Evolutionary conservation across 2,329 filamentous ascomycete species (phyloP).

Genomic region (Xylariales sp.): DNA sequence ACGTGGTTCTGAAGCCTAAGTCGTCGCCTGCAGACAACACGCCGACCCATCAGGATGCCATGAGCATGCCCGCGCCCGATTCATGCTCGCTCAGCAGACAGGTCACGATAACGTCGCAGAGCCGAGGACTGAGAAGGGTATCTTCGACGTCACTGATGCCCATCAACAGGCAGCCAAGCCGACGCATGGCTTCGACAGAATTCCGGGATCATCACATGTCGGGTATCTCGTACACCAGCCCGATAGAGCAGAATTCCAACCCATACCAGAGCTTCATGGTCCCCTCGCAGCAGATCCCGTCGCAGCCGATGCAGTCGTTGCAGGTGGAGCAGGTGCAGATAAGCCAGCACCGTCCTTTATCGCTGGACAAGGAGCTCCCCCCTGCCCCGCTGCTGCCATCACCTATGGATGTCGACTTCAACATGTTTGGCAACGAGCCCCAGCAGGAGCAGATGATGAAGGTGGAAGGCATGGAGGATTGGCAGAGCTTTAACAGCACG

Average conservation of each 20-base stretch:
- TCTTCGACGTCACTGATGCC: constrained; percentile 11
- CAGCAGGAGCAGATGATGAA: background rate
- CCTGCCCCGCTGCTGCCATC: constrained; percentile 10
- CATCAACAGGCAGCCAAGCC: constrained; percentile 8
- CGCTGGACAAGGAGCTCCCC: constrained; percentile 12
- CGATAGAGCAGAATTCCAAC: constrained; percentile 6
- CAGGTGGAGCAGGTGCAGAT: constrained; percentile 9
- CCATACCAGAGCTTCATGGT: constrained; percentile 10
- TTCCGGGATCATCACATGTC: constrained; percentile 8
- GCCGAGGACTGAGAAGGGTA: constrained; percentile 9
- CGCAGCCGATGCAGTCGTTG: constrained; percentile 8
- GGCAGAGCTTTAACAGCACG: constrained; percentile 10
- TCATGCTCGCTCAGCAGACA: constrained; percentile 5
- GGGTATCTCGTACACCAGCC: constrained; percentile 3
- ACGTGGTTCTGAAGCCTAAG: constrained; percentile 24
- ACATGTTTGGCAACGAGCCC: constrained; percentile 8
- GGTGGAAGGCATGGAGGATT: constrained; percentile 8
- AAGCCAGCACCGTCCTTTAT: constrained; percentile 8
- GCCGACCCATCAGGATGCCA: constrained; percentile 1
- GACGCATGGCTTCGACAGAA: constrained; percentile 8
- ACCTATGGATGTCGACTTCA: constrained; percentile 12
- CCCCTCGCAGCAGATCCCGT: constrained; percentile 9
- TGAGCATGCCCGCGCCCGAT: constrained; percentile 4
- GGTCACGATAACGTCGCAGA: constrained; percentile 9
- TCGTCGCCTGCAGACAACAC: constrained; percentile 9